Base-by-base conservation (phyloP, 306 rosid genomes). In the Cucumis hystrix region DNA sequence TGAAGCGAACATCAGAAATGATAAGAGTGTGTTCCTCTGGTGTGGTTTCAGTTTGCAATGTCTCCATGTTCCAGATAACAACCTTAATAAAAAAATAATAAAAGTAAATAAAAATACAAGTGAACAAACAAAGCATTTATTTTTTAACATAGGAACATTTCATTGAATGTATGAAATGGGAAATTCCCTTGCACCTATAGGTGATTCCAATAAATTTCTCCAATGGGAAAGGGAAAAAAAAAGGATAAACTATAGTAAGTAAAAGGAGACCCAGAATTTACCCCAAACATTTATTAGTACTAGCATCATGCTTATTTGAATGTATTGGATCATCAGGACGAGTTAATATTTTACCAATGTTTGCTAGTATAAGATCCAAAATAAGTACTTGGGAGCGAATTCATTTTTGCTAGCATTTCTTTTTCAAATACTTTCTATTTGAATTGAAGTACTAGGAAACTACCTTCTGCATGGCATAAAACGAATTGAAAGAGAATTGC, bases 31-130 rank as follows among this genome's bases (percentile, higher is more conserved):
- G 97, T 6, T 89, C 97, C 83, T 90, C 98, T 0, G 91, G 73
- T 16, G 89, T 89, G 88, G 78, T 90, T 70, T 91, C 89, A 66
- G 97, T 90, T 81, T 87, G 87, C 79, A 91, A 84, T 64, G 96
- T 94, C 76, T 91, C 97, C 93, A 89, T 90, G 83, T 94, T 89
- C 98, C 98, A 94, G 39, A 94, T 80, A 79, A 91, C 86, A 83
- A 91, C 98, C 98, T 94, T 94, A 86, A 80, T 41, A 60, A 82
- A 87, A 57, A 74, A 74, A 82, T 43, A 23, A 81, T 83, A 23
- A 23, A 76, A 87, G 81, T 82, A 78, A 78, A 51, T 51, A 17
- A 68, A 71, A 47, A 82, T 76, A 25, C n/a, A 71, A 28, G 41
- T 12, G 35, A 15, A 49, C 43, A 25, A 8, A 25, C 43, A 45